These are phyloP conservation scores for Neolentinus lepideus DNA, from an alignment of 1,284 basidiomycete species.

Conservation along the genomic window DNA sequence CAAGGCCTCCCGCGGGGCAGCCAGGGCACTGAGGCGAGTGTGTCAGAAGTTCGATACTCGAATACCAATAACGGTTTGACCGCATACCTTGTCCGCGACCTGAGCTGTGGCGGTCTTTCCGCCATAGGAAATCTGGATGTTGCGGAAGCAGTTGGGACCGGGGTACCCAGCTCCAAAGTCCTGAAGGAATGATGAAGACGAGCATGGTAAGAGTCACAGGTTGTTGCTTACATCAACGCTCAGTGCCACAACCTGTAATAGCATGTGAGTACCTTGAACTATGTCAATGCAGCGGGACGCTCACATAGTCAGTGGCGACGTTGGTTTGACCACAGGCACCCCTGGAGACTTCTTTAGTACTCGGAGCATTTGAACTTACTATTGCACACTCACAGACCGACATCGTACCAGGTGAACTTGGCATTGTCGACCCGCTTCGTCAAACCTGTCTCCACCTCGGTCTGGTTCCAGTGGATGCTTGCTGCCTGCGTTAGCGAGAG, in stretches of 20 bases:
- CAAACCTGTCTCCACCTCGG: neutral
- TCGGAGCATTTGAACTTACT: too few species aligned
- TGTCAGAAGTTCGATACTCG: neutral
- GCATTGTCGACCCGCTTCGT: constrained; percentile 21
- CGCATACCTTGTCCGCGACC: constrained; percentile 44
- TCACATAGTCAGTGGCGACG: constrained; percentile 25
- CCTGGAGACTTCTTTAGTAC: neutral
- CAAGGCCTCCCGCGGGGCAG: constrained; percentile 44
- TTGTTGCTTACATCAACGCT: constrained; percentile 19
- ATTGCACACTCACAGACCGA: constrained; percentile 18
- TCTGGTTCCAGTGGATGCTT: too few species aligned
- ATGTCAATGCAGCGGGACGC: constrained; percentile 9
- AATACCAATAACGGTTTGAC: neutral
- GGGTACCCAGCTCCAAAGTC: constrained; percentile 8
- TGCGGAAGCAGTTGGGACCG: constrained; percentile 43
- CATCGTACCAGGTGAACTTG: constrained; percentile 26
- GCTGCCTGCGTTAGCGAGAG: too few species aligned
- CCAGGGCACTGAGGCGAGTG: constrained; percentile 26
- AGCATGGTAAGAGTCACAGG: neutral
- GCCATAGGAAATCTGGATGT: constrained; percentile 45
- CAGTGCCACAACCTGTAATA: constrained; percentile 28
- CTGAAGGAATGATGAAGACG: constrained; percentile 9
- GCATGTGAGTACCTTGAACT: neutral
- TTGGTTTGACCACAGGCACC: constrained; percentile 31
- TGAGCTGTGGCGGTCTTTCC: constrained; percentile 47